Conservation (phyloP, 805 yeast species). For the Saccharomyces jurei region DNA sequence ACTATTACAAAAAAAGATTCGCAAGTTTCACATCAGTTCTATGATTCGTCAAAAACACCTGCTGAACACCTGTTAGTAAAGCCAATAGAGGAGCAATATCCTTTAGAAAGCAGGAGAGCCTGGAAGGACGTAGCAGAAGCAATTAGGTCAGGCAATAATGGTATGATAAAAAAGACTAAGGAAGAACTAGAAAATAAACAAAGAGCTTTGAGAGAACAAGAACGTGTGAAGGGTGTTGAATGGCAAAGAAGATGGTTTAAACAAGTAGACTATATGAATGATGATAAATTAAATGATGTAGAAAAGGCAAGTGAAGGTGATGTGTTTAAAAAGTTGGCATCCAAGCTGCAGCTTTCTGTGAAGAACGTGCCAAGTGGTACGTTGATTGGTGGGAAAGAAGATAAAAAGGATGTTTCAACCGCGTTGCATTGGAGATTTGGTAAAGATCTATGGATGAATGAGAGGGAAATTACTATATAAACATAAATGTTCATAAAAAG, state of each 20-base stretch:
- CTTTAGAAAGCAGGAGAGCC: constrained; percentile 77
- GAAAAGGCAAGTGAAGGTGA: constrained; percentile 23
- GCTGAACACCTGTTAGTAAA: constrained; percentile 62
- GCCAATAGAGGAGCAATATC: constrained; percentile 73
- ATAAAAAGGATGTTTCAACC: constrained; percentile 34
- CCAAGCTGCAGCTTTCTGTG: constrained; percentile 48
- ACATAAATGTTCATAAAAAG: neutral
- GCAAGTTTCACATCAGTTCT: constrained; percentile 35
- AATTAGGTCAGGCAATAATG: constrained; percentile 65
- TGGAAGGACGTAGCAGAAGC: constrained; percentile 90
- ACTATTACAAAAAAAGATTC: constrained; percentile 50
- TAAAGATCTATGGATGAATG: constrained; percentile 47
- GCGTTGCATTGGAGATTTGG: constrained; percentile 64
- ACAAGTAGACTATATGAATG: constrained; percentile 34
- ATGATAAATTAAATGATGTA: constrained; percentile 17
- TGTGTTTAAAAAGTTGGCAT: constrained; percentile 36
- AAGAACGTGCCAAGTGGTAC: constrained; percentile 66
- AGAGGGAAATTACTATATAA: constrained; percentile 45
- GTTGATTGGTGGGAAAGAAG: constrained; percentile 46
- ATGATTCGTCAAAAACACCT: constrained; percentile 46
- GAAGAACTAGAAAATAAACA: constrained; percentile 74
- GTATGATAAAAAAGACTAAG: constrained; percentile 67
- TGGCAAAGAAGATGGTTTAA: constrained; percentile 88
- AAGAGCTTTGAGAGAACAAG: constrained; percentile 71
- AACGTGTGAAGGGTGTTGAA: constrained; percentile 48